Base-by-base conservation (phyloP, 2,329 filamentous ascomycete species). In the Pestalotiopsis sp. region DNA sequence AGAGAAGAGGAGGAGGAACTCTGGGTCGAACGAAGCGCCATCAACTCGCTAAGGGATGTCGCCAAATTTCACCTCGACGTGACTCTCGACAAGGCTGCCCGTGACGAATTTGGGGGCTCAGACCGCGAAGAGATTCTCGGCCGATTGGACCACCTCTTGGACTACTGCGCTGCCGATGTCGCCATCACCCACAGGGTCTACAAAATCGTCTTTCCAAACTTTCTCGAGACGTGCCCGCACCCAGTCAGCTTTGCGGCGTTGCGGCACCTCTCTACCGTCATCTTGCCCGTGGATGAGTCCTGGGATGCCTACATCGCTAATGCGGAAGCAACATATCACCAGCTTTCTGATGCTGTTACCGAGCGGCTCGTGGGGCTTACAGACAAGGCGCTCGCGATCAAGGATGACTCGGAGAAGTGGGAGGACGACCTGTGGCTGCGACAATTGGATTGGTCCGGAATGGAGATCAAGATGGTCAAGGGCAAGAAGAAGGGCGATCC, bases 221-320 rank as follows among this genome's bases (percentile, higher is more conserved):
- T 98, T 75, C 84, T 98, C 23, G 86, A 94, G 59, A 93, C 93
- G 31, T 99, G 96, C 77, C 96, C 96, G 0, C 97, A 99, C 80
- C 96, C 96, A 0, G 96, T 99, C 75, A 98, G 95, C 81, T 99
- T 99, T 76, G 95, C 94, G 2, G 96, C 96, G 2, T 85, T 99
- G 20, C 89, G 96, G 17, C 96, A 98, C 78, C 86, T 99, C n/a
- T 94, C 95, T 0, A 92, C 95, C 0, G 94, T 97, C 72, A 97
- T 98, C 62, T 83, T 99, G 7, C 96, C 96, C 0, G 92, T 98
- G 59, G 90, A 98, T 78, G 89, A 92, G 74, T 91, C 92, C 0
- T 99, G 97, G 97, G 89, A 95, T 70, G 83, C 89, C 1, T 99
- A 99, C 77, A 86, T 98, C 59, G 83, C 87, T 12, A 95, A 92